Evolutionary conservation across 169 alveolate genomes (phyloP).

Genomic region (Theileria sp.): DNA sequence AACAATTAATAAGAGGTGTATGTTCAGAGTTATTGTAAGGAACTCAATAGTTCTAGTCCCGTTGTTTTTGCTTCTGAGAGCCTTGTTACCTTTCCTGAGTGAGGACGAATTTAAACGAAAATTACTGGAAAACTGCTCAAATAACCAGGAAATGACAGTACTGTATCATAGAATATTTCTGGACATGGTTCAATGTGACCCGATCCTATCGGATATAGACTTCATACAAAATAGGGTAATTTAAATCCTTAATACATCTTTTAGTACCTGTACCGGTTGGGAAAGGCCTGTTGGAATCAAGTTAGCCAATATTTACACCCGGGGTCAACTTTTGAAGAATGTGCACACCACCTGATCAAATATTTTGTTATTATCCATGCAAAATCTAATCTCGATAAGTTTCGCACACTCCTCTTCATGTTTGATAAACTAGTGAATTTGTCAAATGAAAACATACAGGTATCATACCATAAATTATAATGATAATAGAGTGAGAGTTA

Average conservation of each 20-base stretch:
- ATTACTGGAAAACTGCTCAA: conserved; percentile 64
- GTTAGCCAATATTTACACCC: conserved; percentile 80
- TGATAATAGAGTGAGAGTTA: conserved; percentile 63
- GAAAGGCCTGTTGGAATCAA: conserved; percentile 77
- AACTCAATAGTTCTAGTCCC: conserved; percentile 56
- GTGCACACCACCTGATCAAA: conserved; percentile 89
- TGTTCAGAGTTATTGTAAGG: conserved; percentile 69
- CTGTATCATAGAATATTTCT: conserved; percentile 62
- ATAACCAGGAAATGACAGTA: conserved; percentile 62
- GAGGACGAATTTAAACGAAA: conserved; percentile 65
- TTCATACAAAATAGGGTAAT: conserved; percentile 76
- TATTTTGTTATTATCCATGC: conserved; percentile 93
- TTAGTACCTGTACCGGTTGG: conserved; percentile 78
- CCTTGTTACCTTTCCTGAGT: conserved; percentile 50
- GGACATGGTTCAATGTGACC: conserved; percentile 69
- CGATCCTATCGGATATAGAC: conserved; percentile 80
- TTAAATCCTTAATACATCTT: neutral
- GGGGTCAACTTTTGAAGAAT: conserved; percentile 90
- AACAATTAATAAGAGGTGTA: conserved; percentile 74
- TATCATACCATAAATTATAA: neutral
- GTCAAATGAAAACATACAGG: conserved; percentile 82
- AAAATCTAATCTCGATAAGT: conserved; percentile 88
- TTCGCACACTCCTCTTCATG: conserved; percentile 91
- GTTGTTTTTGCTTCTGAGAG: conserved; percentile 49
- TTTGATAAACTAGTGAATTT: conserved; percentile 90